These are phyloP conservation scores for Cafeteria roenbergensis DNA, from an alignment of 108 stramenopile genomes.

Conservation along the genomic window DNA sequence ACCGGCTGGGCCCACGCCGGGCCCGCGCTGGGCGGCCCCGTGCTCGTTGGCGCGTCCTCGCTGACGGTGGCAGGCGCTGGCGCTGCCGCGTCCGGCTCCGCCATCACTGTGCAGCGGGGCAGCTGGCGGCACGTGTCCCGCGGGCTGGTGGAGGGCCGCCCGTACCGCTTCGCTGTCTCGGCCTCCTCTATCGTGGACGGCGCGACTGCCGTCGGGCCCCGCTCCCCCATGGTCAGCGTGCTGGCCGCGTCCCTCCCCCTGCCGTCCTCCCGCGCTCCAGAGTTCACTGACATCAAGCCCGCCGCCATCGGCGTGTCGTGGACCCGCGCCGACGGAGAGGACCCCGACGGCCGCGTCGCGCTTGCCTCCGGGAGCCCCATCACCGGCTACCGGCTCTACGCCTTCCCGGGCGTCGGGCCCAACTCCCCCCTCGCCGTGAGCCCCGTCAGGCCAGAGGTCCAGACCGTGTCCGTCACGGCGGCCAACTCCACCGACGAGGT, in stretches of 20 bases:
- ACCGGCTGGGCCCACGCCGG: background rate
- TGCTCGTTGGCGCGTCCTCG: background rate
- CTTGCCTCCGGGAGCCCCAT: too few species aligned
- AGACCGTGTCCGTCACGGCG: background rate
- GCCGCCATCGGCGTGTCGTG: too few species aligned
- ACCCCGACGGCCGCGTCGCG: too few species aligned
- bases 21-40: background rate
- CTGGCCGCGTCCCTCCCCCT: too few species aligned
- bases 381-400: slow-evolving; percentile 60
- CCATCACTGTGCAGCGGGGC: background rate
- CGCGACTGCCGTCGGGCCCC: too few species aligned
- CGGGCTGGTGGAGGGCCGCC: background rate
- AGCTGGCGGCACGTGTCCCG: background rate
- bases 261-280: too few species aligned
- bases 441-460: slow-evolving; percentile 45
- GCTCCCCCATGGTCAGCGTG: too few species aligned
- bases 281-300: too few species aligned
- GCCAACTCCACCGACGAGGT: slow-evolving; percentile 25
- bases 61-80: too few species aligned
- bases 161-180: background rate
- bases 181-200: too few species aligned
- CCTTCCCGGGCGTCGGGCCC: slow-evolving; percentile 43
- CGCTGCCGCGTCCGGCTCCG: too few species aligned
- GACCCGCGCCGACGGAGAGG: too few species aligned
- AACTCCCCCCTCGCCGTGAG: slow-evolving; percentile 49